phyloP scores from a whole-genome alignment of 768 basidiomycete genomes.

The Stropharia rugosoannulata region DNA sequence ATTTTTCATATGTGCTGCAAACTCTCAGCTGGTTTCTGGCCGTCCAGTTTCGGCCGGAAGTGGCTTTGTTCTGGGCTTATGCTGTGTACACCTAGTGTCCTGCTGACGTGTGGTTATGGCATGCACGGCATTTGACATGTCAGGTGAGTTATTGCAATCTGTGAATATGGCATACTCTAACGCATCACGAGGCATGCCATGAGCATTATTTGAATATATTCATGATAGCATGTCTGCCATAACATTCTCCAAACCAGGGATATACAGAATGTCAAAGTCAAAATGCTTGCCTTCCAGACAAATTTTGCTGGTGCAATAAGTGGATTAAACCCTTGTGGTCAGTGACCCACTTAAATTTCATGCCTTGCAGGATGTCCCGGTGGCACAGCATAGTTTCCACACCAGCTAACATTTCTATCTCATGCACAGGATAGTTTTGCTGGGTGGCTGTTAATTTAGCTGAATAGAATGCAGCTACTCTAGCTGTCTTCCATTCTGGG shows the following conservation, averaged over 20 bases:
- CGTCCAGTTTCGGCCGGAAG: constrained; percentile 6
- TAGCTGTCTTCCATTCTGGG: too few relatives aligned
- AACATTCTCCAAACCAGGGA: constrained; percentile 23
- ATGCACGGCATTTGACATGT: constrained; percentile 6
- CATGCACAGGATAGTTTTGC: too few relatives aligned
- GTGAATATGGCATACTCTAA: background rate
- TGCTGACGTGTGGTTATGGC: background rate
- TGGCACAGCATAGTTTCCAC: constrained; percentile 26
- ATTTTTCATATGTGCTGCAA: constrained; percentile 13
- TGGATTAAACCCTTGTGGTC: constrained; percentile 24
- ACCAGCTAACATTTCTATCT: constrained; percentile 7
- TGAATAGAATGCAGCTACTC: too few relatives aligned
- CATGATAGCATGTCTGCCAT: constrained; percentile 28
- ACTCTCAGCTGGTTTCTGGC: constrained; percentile 15
- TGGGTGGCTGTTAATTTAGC: too few relatives aligned
- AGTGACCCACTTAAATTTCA: constrained; percentile 21
- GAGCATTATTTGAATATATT: constrained; percentile 8
- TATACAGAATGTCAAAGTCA: constrained; percentile 6
- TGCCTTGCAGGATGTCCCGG: constrained; percentile 21
- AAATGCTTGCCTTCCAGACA: constrained; percentile 28
- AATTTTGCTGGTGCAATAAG: constrained; percentile 24
- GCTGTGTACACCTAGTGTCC: too few relatives aligned
- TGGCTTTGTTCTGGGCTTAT: too few relatives aligned
- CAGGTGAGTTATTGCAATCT: constrained; percentile 7
- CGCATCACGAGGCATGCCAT: background rate